Conservation (phyloP, 164 flowering plant genomes). For the Magnolia sinica region DNA sequence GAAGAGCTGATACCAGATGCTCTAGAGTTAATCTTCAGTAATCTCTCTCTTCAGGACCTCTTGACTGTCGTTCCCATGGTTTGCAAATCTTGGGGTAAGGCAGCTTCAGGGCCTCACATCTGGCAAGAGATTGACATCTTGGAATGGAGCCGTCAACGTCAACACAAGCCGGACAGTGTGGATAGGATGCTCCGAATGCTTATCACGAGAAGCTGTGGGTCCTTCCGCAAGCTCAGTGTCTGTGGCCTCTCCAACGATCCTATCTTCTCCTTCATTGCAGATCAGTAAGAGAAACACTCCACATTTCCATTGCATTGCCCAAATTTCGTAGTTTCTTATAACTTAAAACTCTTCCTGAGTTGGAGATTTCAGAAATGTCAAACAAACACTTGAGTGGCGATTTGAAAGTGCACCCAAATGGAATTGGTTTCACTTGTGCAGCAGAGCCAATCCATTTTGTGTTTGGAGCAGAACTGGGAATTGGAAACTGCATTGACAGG, state of each 20-base stretch:
- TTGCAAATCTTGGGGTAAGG: conserved; percentile 78
- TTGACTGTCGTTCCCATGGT: conserved; percentile 76
- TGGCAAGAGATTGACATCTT: conserved; percentile 95
- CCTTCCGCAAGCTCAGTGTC: conserved; percentile 57
- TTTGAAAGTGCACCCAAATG: background rate
- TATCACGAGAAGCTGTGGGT: conserved; percentile 55
- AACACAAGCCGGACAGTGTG: conserved; percentile 29
- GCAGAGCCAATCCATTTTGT: background rate
- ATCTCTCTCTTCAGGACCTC: conserved; percentile 61
- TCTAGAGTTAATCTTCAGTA: conserved; percentile 69
- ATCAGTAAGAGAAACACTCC: conserved; percentile 46
- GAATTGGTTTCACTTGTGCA: background rate
- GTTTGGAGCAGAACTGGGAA: background rate
- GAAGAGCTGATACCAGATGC: conserved; percentile 80
- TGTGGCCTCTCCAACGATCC: conserved; percentile 30
- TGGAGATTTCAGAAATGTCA: background rate
- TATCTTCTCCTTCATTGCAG: conserved; percentile 54
- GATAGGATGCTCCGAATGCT: conserved; percentile 65
- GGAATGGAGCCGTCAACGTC: conserved; percentile 49
- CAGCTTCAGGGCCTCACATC: conserved; percentile 74
- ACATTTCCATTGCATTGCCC: background rate
- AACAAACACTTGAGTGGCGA: background rate
- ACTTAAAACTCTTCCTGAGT: background rate
- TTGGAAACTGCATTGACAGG: background rate
- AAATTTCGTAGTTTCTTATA: background rate